phyloP scores from a whole-genome alignment of 2,329 filamentous ascomycete species.

The Immersiporthe knoxdaviesiana region DNA sequence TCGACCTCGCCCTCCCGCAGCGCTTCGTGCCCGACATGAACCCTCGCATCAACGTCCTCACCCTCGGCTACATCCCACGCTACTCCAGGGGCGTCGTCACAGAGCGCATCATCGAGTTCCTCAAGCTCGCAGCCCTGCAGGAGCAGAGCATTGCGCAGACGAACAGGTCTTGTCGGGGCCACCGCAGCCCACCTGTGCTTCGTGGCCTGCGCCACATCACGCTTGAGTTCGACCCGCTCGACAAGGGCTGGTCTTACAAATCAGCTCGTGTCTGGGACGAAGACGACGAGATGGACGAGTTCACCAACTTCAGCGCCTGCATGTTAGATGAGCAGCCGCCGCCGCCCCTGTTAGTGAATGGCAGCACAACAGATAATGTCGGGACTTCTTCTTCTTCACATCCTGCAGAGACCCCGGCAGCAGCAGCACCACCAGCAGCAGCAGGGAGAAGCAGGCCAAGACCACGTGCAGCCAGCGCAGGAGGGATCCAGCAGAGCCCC shows the following conservation, averaged over 20 bases:
- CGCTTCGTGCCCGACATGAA: conserved; percentile 60
- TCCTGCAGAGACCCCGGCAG: not conserved
- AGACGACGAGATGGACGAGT: conserved; percentile 42
- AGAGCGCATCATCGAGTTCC: conserved; percentile 50
- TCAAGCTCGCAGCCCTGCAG: conserved; percentile 52
- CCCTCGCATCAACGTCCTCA: conserved; percentile 55
- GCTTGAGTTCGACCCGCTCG: conserved; percentile 57
- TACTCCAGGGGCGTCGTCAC: conserved; percentile 56
- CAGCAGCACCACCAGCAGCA: not conserved
- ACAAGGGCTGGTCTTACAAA: conserved; percentile 40
- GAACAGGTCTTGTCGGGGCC: conserved; percentile 32
- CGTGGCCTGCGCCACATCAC: conserved; percentile 56
- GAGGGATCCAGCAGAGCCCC: not conserved
- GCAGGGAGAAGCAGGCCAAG: not conserved
- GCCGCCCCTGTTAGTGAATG: not conserved
- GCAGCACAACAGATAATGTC: conserved; percentile 23
- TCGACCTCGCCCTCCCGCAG: conserved; percentile 51
- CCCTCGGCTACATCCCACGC: conserved; percentile 58
- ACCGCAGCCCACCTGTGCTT: conserved; percentile 48
- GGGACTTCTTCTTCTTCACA: not conserved
- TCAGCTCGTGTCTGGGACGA: conserved; percentile 40
- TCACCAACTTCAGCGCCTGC: conserved; percentile 50
- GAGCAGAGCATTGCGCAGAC: conserved; percentile 48
- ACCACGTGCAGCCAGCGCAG: not conserved
- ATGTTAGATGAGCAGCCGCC: conserved; percentile 34